A percentile compares a stretch with the other conserved stretches of the same genome.
Evolutionary conservation across 2,329 filamentous ascomycete species (phyloP).

Genomic region (Pseudodiploospora longispora): DNA sequence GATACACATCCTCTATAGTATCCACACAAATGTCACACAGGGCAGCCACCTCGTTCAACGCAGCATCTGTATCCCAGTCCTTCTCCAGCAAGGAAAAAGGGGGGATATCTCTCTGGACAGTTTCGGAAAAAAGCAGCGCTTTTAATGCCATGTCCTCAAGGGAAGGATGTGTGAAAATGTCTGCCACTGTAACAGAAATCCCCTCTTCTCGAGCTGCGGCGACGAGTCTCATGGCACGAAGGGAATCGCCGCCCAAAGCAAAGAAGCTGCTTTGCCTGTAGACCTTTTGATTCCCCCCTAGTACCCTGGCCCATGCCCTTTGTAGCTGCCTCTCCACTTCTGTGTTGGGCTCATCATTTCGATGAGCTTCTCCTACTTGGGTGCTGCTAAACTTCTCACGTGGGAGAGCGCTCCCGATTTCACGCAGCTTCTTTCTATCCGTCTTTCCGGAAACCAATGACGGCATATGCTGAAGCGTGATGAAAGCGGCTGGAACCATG

Average conservation of each 20-base stretch:
- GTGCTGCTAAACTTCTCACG: conserved; percentile 31
- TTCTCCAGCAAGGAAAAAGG: conserved; percentile 33
- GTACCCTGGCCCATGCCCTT: conserved; percentile 28
- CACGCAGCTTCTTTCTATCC: conserved; percentile 39
- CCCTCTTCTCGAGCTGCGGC: conserved; percentile 31
- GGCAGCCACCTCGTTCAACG: conserved; percentile 28
- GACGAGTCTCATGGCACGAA: conserved; percentile 44
- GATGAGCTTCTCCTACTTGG: conserved; percentile 6
- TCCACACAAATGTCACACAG: conserved; percentile 29
- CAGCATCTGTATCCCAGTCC: conserved; percentile 25
- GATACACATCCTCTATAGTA: conserved; percentile 46
- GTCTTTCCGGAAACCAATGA: conserved; percentile 41
- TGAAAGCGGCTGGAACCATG: conserved; percentile 41
- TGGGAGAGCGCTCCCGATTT: conserved; percentile 33
- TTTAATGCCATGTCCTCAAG: conserved; percentile 36
- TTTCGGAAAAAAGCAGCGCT: conserved; percentile 12
- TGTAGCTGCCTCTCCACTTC: conserved; percentile 29
- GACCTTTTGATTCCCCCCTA: conserved; percentile 26
- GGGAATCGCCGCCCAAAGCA: conserved; percentile 41
- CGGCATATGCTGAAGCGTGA: conserved; percentile 38
- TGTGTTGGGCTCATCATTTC: conserved; percentile 28
- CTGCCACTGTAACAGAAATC: conserved; percentile 34
- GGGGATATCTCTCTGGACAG: conserved; percentile 17
- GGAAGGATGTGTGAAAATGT: conserved; percentile 36
- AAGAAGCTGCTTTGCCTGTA: conserved; percentile 37